A percentile compares a stretch with the other conserved stretches of the same genome.
Evolutionary conservation across 2,329 filamentous ascomycete species (phyloP).

Genomic region (Neopestalotiopsis sp.): DNA sequence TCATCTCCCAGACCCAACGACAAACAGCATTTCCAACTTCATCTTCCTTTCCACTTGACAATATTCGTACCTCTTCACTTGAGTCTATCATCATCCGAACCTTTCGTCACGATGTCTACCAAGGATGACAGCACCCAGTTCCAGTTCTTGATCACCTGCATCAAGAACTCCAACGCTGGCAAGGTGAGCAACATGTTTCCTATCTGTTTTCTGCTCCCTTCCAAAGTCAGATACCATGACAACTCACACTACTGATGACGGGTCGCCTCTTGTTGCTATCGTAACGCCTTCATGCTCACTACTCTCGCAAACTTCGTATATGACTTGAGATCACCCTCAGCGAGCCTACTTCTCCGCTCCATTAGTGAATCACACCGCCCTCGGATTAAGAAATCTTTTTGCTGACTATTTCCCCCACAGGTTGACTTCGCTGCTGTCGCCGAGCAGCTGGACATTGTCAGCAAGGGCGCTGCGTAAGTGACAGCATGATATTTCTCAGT

Average conservation of each 20-base stretch:
- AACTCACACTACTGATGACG: not conserved
- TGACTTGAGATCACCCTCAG: not conserved
- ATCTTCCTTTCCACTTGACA: not conserved
- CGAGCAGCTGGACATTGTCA: constrained; percentile 65
- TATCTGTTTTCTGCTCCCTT: not conserved
- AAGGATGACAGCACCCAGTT: constrained; percentile 62
- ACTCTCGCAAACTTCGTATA: too few species aligned
- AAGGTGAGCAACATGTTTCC: constrained; percentile 51
- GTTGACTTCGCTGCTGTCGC: constrained; percentile 71
- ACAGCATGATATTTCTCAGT: constrained; percentile 1
- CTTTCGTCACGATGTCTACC: constrained; percentile 27
- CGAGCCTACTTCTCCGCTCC: too few species aligned
- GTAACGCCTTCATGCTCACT: not conserved
- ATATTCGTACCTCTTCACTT: not conserved
- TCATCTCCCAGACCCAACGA: not conserved
- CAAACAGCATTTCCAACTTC: not conserved
- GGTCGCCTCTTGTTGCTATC: not conserved
- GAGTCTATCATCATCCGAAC: not conserved
- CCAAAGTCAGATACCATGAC: constrained; percentile 8
- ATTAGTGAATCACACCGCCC: not conserved
- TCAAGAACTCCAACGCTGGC: constrained; percentile 64
- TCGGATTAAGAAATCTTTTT: not conserved
- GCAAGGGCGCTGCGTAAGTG: constrained; percentile 74
- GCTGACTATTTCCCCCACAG: constrained; percentile 42
- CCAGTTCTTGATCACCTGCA: constrained; percentile 70